These are phyloP conservation scores for Candida qinlingensis DNA, from an alignment of 805 yeast genomes.

Conservation along the genomic window DNA sequence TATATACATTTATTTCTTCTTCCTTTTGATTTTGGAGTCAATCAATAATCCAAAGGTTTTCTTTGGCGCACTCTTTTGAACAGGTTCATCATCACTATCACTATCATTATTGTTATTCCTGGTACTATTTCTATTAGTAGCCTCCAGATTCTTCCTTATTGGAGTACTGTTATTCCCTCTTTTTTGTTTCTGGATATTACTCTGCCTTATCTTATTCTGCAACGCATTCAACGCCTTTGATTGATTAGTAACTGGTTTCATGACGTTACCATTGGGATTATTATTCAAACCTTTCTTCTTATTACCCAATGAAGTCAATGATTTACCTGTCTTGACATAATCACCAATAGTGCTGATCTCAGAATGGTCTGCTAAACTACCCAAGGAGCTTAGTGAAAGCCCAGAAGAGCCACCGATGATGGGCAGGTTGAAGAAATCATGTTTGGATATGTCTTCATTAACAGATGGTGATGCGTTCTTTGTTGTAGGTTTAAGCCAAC, in stretches of 20 bases:
- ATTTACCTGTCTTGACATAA: constrained; percentile 21
- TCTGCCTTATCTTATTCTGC: constrained; percentile 20
- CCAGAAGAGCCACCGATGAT: constrained; percentile 21
- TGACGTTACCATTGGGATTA: constrained; percentile 1
- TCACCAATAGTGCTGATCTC: constrained; percentile 24
- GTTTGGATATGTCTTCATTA: constrained; percentile 13
- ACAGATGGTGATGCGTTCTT: not conserved
- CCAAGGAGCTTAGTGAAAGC: constrained; percentile 8
- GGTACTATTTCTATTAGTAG: not conserved
- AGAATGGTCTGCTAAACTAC: not conserved
- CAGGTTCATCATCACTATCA: constrained; percentile 20
- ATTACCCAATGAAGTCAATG: constrained; percentile 13
- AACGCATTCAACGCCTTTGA: constrained; percentile 22
- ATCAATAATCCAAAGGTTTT: constrained; percentile 11
- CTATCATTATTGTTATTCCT: constrained; percentile 5
- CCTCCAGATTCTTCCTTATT: not conserved
- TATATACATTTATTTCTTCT: not conserved
- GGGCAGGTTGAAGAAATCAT: constrained; percentile 21
- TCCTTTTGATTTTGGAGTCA: constrained; percentile 21
- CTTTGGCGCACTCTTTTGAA: constrained; percentile 20
- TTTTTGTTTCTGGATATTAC: constrained; percentile 7
- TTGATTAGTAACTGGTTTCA: constrained; percentile 7
- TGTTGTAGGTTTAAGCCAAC: constrained; percentile 18
- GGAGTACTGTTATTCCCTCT: not conserved
- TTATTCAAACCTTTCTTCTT: constrained; percentile 9